Conservation (phyloP, 495 filamentous ascomycete genomes). For the Hypoxylon cercidicola region DNA sequence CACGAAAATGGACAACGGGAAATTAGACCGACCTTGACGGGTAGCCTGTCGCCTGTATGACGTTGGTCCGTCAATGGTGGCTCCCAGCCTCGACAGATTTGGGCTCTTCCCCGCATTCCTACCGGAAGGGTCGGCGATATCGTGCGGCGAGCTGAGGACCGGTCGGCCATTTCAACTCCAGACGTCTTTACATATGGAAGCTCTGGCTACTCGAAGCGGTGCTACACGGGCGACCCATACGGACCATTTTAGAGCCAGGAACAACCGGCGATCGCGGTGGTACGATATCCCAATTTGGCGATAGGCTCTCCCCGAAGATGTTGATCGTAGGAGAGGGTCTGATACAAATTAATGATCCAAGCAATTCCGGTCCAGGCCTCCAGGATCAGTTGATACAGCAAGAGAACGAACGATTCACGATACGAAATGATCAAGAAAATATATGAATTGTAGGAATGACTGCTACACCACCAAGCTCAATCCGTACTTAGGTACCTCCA, state of each 20-base stretch:
- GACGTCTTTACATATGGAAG: background rate
- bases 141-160: background rate
- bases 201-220: background rate
- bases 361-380: background rate
- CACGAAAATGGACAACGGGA: background rate
- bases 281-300: conserved; percentile 15
- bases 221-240: background rate
- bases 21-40: conserved; percentile 17
- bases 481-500: conserved; percentile 3
- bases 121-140: conserved; percentile 7
- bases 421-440: background rate
- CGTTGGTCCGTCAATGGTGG: conserved; percentile 17
- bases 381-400: conserved; percentile 11
- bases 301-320: conserved; percentile 33
- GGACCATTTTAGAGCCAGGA: background rate
- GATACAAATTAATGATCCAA: conserved; percentile 1
- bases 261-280: conserved; percentile 15
- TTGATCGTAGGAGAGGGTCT: conserved; percentile 13
- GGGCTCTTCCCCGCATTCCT: conserved; percentile 19
- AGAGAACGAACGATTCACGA: background rate
- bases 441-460: background rate
- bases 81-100: conserved; percentile 4
- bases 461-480: conserved; percentile 14
- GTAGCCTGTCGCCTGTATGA: conserved; percentile 18
- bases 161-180: background rate